Base-by-base conservation (phyloP, 202 grass and related monocot genomes). In the Zoysia matrella region DNA sequence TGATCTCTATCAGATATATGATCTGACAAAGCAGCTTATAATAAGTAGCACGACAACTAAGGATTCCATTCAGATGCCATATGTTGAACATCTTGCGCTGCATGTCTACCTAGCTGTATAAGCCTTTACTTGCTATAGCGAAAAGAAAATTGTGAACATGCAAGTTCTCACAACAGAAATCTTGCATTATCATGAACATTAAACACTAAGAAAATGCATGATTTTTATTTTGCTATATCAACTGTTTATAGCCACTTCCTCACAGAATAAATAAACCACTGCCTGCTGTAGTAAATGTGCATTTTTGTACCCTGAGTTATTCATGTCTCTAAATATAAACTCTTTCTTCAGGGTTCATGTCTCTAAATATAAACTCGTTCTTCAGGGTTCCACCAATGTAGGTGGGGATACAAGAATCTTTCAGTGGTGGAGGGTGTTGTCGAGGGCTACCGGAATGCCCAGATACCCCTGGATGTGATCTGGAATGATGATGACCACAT, bases 401-500 rank as follows among this genome's bases (percentile, higher is more conserved):
- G 95, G 55, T 98, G 95, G 95, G 95, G 95, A 52, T 98, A 98
- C 67, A 84, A 91, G 66, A 98, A 98, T 48, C 83, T 98, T 62
- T 98, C 95, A 1, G 95, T 93, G 39, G 92, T 98, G 0, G 90
- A 98, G 83, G 87, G 80, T 10, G 95, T 98, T 1, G 95, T 98
- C 14, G 90, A 92, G 69, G 89, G 87, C 49, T 98, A 98, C 89
- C 72, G 82, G 70, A 98, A 85, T 40, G 95, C 95, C 3, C 75
- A 83, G 7, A 98, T 98, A 18, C 95, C 95, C 1, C 90, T 98
- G 0, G 95, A 98, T 3, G 95, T 98, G 12, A 98, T 98, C 58
- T 98, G 95, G 95, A 98, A 91, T 10, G 95, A 98, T 13, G 92
- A 95, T 2, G 95, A 98, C 40, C 92, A 98, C 47, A 98, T 98